These are phyloP conservation scores for Capillidium rhysosporum DNA, from an alignment of 371 early-diverging fungal genomes.

Conservation along the genomic window DNA sequence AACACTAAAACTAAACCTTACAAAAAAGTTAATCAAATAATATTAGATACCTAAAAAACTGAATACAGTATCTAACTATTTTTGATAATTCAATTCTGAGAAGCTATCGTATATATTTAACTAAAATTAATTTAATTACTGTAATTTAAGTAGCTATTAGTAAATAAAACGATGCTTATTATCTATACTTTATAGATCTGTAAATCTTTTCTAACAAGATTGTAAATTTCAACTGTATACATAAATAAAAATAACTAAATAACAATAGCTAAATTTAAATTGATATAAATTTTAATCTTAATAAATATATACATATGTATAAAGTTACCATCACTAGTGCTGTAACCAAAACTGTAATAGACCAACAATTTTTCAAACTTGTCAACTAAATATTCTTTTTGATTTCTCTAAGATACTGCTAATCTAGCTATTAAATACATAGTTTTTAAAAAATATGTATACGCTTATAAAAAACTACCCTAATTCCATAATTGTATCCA, in stretches of 20 bases:
- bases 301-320: background rate
- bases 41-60: constrained; percentile 40
- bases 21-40: background rate
- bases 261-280: constrained; percentile 62
- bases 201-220: constrained; percentile 51
- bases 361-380: constrained; percentile 34
- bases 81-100: too few relatives aligned
- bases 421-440: constrained; percentile 43
- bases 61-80: too few relatives aligned
- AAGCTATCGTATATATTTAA: too few relatives aligned
- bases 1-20: background rate
- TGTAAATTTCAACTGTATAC: constrained; percentile 50
- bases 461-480: constrained; percentile 18
- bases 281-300: background rate
- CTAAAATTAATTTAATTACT: too few relatives aligned
- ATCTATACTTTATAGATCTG: constrained; percentile 34
- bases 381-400: constrained; percentile 32
- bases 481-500: constrained; percentile 80
- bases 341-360: constrained; percentile 78
- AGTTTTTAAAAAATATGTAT: background rate
- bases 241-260: constrained; percentile 77
- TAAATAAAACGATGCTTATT: constrained; percentile 45
- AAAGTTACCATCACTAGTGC: constrained; percentile 76
- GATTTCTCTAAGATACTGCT: constrained; percentile 72
- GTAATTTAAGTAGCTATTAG: constrained; percentile 23